Evolutionary conservation across 495 filamentous ascomycete species (phyloP), one percentile per base, ranked within the genome.

Genomic region (Rhypophila decipiens): DNA sequence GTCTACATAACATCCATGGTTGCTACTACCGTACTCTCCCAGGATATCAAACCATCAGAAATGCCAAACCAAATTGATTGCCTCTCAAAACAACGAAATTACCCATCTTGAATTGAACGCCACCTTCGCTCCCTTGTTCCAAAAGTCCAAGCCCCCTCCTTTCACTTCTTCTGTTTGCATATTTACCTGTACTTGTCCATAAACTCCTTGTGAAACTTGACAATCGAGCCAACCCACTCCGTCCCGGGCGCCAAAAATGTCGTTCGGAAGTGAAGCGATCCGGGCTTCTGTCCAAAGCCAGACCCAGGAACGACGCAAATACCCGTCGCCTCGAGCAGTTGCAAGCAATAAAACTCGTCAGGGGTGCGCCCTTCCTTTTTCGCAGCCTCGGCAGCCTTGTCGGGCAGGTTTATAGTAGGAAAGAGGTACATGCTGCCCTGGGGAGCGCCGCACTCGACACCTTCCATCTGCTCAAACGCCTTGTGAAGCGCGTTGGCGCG

Each of bases 371-470:
- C 80, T 67, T 88, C 86, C 38, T 81, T 74, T 52, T 79, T 60
- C 27, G 93, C 93, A 24, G 83, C 83, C 50, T 79, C 83, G 50
- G 84, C 61, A 38, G 90, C 94, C 64, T 84, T 85, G 31, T 59
- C 46, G 4, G 94, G 80, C 23, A 97, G 70, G 24, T 74, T 77
- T 68, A 98, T 95, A 41, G 87, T 88, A 4, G 93, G 93, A 82
- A 96, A 98, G 55, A 98, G 85, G 73, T 98, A 98, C 93, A 98
- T 98, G 53, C 84, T 79, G 21, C 93, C 93, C 78, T 95, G 68
- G 27, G 93, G 93, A 37, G 78, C 70, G 59, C 90, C 85, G 70
- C 88, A 94, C 57, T 86, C 79, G 34, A 97, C 94, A 38, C 93
- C 93, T 59, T 96, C 90, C 93, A 98, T 97, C 57, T 84, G 72